Evolutionary conservation across 257 asterid genomes (phyloP), one percentile per base, ranked within the genome.

Genomic region (Solanum sitiens): DNA sequence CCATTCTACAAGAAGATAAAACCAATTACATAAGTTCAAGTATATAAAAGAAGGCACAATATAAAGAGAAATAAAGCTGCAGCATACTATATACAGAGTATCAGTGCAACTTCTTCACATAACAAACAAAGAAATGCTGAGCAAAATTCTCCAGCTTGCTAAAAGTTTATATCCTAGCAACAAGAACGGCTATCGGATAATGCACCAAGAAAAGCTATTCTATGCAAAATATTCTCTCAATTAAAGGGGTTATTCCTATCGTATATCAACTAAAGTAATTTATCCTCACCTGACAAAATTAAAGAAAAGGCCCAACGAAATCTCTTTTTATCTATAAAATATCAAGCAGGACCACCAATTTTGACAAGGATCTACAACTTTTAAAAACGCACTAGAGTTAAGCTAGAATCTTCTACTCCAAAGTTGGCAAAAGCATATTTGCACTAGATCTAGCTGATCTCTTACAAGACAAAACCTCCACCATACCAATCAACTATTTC

Each of bases 1-100:
- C 95, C 95, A 93, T 93, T 86, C 59, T 88, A 88, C 68, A 76
- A 35, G 75, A 71, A 18, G 74, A 23, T 25, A 84, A 86, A 75
- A 85, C 8, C 86, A 82, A 85, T 32, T 20, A 50, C 71, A 32
- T 10, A 82, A 50, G 71, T 82, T 82, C 68, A 77, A 42, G 61
- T n/a, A 76, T 0, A 77, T 2, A 77, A 23, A 77, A 42, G 35
- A 42, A 40, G n/a, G 35, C 37, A 76, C 84, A 42, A 76, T 42
- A 44, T 16, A 77, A 33, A 7, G 61, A 42, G 8, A 76, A 42
- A 12, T 42, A 42, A 76, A 76, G 83, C 83, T 76, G 53, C 44
- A 77, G 39, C 63, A 25, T 44, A 44, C 65, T 77, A 4, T 42
- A 77, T 13, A 44, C 65, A 77, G 84, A 14, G 40, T 25, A 25